Evolutionary conservation across 371 early-diverging fungal species (phyloP), one percentile per base, ranked within the genome.

Genomic region (Mucor circinelloides): DNA sequence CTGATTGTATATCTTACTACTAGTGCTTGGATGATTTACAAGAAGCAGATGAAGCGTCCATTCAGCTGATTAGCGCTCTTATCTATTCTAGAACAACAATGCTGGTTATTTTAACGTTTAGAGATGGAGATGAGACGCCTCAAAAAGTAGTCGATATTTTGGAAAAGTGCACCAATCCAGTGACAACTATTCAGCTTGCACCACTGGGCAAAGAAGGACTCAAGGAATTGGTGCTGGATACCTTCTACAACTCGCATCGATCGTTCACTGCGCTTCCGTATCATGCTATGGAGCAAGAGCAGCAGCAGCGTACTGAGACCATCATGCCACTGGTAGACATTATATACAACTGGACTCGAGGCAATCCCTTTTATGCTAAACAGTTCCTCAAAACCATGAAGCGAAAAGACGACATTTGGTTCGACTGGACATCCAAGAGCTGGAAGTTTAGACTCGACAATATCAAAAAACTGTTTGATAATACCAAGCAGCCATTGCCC

Each of bases 21-120:
- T 68, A 81, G 82, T 82, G 77, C 17, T 46, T 82, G 27, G 82
- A 82, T 72, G 82, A 82, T 74, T 52, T 82, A 27, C 79, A 79
- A 61, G 79, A 82, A 76, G 82, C 82, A 65, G 80, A 82, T 42
- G 78, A 82, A 50, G 70, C 83, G 3, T 82, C 83, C 6, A 67
- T 80, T 15, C 71, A 78, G 34, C 57, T 82, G 23, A 70, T 82
- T n/a, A 67, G 69, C 44, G 74, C 74, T 7, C 60, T 82, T 19
- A 71, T 82, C 27, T 61, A 46, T 6, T 71, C 78, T 6, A 68
- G 70, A 21, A 75, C 73, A 23, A 74, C 71, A n/a, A 70, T 79
- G 58, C 64, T 82, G 13, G 72, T 82, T 25, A 78, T 82, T n/a
- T 57, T 82, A 9, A 77, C 82, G 0, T 79, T 69, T 63, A 71